Conservation (phyloP, 441 rosid genomes). For the Erodium texanum region DNA sequence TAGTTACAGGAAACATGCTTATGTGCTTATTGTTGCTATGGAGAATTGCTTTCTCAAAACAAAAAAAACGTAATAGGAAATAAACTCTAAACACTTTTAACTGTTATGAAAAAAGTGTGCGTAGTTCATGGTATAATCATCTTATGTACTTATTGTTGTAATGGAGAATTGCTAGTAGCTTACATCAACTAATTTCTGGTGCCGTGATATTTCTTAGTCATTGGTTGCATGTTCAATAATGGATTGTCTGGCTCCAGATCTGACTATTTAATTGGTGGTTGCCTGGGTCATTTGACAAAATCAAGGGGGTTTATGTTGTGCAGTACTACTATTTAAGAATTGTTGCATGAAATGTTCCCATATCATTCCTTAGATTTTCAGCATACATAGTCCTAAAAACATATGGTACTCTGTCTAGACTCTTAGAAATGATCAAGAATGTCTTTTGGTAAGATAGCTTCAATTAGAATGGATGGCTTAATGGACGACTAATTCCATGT, state of each 20-base stretch:
- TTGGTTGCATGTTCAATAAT: not conserved
- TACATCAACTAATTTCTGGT: not conserved
- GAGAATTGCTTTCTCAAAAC: too few species aligned
- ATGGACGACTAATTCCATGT: not conserved
- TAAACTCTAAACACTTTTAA: too few species aligned
- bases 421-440: not conserved
- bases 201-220: not conserved
- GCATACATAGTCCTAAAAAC: too few species aligned
- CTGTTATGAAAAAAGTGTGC: slow-evolving; percentile 11
- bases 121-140: not conserved
- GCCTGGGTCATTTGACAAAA: too few species aligned
- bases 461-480: not conserved
- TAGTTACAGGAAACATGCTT: too few species aligned
- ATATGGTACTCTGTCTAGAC: not conserved
- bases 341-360: too few species aligned
- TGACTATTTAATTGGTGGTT: too few species aligned
- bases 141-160: not conserved
- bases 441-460: not conserved
- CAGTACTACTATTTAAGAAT: too few species aligned
- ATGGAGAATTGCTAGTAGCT: not conserved
- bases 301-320: too few species aligned
- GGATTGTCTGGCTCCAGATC: not conserved
- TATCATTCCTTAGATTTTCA: too few species aligned
- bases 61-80: too few species aligned
- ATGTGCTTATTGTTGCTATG: too few species aligned